These are phyloP conservation scores for Marasmius oreades DNA, from an alignment of 1,284 basidiomycete species.

Conservation along the genomic window DNA sequence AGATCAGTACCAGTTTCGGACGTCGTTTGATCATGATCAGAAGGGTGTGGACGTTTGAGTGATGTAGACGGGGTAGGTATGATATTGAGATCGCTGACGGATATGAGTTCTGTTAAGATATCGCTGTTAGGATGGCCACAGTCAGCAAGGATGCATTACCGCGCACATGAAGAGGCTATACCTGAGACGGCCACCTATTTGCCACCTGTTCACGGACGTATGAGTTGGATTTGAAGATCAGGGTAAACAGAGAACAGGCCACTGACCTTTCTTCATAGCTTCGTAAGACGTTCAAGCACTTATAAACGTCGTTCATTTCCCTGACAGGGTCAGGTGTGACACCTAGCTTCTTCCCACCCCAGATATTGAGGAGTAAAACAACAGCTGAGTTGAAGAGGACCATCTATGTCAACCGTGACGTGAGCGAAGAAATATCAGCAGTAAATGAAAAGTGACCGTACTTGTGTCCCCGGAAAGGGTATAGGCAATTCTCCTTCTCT, in stretches of 20 bases:
- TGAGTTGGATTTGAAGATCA: background rate
- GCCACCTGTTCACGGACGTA: background rate
- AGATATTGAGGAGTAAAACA: slow-evolving; percentile 9
- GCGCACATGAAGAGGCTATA: background rate
- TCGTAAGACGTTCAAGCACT: slow-evolving; percentile 7
- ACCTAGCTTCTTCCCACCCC: slow-evolving; percentile 10
- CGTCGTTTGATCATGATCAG: background rate
- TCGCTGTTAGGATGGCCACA: background rate
- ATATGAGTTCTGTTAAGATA: background rate
- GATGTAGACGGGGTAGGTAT: background rate
- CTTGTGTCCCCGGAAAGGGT: background rate
- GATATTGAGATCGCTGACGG: background rate
- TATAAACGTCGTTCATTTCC: slow-evolving; percentile 6
- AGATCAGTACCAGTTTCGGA: background rate
- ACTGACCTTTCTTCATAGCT: slow-evolving; percentile 4
- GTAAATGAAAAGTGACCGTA: background rate
- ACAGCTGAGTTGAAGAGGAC: slow-evolving; percentile 8
- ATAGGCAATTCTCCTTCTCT: background rate
- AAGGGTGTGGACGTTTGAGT: background rate
- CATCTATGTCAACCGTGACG: background rate
- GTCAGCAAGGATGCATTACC: background rate
- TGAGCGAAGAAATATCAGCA: background rate
- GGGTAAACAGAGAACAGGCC: background rate
- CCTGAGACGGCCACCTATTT: background rate
- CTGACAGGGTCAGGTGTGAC: background rate